These are phyloP conservation scores for Chaetoscypha palmicola DNA, from an alignment of 2,329 filamentous ascomycete genomes.

Conservation along the genomic window DNA sequence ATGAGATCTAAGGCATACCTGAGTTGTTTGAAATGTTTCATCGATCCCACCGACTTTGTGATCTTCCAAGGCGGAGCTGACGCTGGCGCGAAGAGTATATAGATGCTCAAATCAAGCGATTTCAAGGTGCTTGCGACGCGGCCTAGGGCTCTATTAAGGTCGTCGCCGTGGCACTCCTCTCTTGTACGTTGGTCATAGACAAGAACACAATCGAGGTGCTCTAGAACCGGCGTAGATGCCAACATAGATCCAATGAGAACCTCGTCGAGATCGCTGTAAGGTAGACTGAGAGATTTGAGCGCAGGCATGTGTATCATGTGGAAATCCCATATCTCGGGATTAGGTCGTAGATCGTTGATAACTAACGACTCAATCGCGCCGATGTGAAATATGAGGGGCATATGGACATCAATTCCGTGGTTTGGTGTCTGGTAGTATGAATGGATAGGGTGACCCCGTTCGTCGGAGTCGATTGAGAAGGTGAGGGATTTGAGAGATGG, in stretches of 20 bases:
- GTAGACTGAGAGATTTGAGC: conserved; percentile 5
- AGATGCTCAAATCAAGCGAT: not conserved
- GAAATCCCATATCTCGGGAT: not conserved
- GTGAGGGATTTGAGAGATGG: not conserved
- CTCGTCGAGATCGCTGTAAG: conserved; percentile 5
- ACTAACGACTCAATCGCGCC: not conserved
- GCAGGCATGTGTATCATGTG: not conserved
- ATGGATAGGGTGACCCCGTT: no score
- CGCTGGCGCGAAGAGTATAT: not conserved
- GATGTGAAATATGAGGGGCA: not conserved
- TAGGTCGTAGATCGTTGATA: not conserved
- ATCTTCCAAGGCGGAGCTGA: not conserved
- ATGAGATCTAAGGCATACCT: not conserved
- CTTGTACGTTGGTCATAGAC: conserved; percentile 3
- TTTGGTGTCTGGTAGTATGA: not conserved
- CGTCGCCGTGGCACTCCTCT: conserved; percentile 3
- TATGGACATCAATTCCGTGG: not conserved
- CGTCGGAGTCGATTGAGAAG: not conserved
- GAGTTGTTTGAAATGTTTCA: conserved; percentile 9
- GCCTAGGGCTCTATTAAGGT: conserved; percentile 1
- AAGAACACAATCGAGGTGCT: conserved; percentile 9
- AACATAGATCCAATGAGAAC: not conserved
- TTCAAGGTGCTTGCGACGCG: not conserved
- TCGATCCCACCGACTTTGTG: not conserved
- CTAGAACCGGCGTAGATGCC: conserved; percentile 6